Conservation (phyloP, 208 protist genomes). For the Leishmania amazonensis region DNA sequence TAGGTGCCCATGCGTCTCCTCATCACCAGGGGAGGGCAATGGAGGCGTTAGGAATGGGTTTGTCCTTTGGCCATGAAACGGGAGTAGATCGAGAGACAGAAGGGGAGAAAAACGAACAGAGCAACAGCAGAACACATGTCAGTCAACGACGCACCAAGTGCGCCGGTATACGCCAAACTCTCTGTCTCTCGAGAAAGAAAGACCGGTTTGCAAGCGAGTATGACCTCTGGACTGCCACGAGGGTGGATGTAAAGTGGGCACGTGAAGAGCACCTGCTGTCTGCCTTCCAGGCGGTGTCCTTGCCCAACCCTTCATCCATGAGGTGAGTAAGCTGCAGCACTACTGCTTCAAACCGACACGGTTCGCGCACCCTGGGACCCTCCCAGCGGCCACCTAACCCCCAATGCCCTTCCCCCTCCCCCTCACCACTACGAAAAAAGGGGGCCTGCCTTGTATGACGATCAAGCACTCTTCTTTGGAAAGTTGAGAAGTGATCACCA, state of each 20-base stretch:
- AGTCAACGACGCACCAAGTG: background rate
- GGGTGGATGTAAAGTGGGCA: background rate
- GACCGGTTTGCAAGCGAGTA: background rate
- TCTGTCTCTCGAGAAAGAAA: background rate
- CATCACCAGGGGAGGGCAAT: background rate
- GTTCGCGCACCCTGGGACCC: background rate
- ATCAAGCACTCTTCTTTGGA: background rate
- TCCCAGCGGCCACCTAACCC: background rate
- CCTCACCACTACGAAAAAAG: background rate
- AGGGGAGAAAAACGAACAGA: background rate
- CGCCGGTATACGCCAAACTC: background rate
- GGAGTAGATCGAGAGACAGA: background rate
- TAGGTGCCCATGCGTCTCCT: no score
- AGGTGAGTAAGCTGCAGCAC: background rate
- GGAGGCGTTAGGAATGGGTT: background rate
- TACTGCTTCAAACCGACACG: constrained; percentile 3
- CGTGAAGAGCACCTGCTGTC: background rate
- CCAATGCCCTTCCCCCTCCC: no score
- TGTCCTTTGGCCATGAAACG: background rate
- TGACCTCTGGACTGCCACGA: background rate
- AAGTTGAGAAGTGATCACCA: background rate
- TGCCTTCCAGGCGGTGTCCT: background rate
- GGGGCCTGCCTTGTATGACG: background rate
- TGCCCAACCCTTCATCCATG: background rate
- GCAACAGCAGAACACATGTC: background rate